These are phyloP conservation scores for Salix koriyanagi DNA, from an alignment of 345 rosid species.

Conservation along the genomic window DNA sequence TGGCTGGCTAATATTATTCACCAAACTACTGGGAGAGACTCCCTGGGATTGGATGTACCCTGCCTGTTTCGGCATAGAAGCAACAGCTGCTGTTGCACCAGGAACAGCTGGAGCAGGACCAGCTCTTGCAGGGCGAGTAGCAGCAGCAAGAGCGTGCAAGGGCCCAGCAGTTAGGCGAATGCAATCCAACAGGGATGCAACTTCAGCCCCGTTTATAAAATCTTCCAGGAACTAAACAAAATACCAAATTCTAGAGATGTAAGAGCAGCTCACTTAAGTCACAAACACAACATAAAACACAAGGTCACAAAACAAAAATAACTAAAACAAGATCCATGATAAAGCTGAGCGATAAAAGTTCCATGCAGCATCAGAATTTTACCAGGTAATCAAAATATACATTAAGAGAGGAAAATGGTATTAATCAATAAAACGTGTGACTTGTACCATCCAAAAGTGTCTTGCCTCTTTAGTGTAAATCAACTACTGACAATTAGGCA, in stretches of 20 bases:
- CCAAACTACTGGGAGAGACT: constrained; percentile 37
- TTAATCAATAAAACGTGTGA: background rate
- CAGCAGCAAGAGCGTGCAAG: constrained; percentile 89
- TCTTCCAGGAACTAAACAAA: constrained; percentile 74
- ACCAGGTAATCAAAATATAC: background rate
- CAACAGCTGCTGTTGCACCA: constrained; percentile 41
- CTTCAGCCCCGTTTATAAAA: constrained; percentile 93
- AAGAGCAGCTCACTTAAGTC: constrained; percentile 7
- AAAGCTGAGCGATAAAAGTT: background rate
- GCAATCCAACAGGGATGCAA: constrained; percentile 94
- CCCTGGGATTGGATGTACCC: constrained; percentile 61
- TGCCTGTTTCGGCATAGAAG: constrained; percentile 62
- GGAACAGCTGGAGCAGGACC: constrained; percentile 63
- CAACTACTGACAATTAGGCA: background rate
- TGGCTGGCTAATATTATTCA: constrained; percentile 49
- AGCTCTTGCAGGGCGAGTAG: constrained; percentile 97
- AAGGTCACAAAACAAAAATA: background rate
- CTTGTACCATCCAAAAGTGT: background rate
- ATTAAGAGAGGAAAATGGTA: background rate
- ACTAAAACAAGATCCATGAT: background rate
- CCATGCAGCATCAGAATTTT: background rate
- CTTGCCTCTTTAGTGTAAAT: background rate
- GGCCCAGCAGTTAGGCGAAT: constrained; percentile 97
- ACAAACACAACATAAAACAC: background rate
- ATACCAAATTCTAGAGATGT: background rate